phyloP scores from a whole-genome alignment of 2,329 filamentous ascomycete genomes.

The Ascocoryne sarcoides region DNA sequence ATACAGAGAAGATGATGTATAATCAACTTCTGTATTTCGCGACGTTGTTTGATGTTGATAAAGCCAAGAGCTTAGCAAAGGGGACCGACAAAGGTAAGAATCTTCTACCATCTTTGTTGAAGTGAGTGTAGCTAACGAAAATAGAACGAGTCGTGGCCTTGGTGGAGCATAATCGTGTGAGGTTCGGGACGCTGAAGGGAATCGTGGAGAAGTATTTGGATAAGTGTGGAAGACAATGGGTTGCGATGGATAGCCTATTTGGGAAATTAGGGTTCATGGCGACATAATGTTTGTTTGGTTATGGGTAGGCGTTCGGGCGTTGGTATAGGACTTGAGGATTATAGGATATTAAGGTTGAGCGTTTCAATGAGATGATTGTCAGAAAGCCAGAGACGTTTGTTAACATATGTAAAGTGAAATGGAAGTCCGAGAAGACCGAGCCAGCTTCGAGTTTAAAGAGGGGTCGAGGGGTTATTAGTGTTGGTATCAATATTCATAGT shows the following conservation, averaged over 20 bases:
- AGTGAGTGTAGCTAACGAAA: constrained; percentile 12
- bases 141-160: constrained; percentile 50
- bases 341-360: too few species aligned
- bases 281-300: too few species aligned
- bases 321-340: too few species aligned
- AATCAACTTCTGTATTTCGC: constrained; percentile 90
- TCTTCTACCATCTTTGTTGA: constrained; percentile 7
- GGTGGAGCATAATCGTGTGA: constrained; percentile 70
- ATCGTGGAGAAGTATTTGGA: constrained; percentile 78
- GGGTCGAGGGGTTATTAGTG: too few species aligned
- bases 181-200: constrained; percentile 68
- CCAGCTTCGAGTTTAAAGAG: too few species aligned
- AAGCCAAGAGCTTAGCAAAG: constrained; percentile 49
- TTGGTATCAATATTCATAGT: too few species aligned
- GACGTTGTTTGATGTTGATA: constrained; percentile 81
- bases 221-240: constrained; percentile 86
- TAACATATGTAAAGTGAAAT: too few species aligned
- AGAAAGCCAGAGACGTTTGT: too few species aligned
- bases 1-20: constrained; percentile 81
- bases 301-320: too few species aligned
- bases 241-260: constrained; percentile 87
- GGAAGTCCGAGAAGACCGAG: too few species aligned
- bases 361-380: too few species aligned
- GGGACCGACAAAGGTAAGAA: constrained; percentile 36
- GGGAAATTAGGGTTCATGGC: constrained; percentile 52